Conservation (phyloP, 1,139 yeast genomes). For the Diutina sp. region DNA sequence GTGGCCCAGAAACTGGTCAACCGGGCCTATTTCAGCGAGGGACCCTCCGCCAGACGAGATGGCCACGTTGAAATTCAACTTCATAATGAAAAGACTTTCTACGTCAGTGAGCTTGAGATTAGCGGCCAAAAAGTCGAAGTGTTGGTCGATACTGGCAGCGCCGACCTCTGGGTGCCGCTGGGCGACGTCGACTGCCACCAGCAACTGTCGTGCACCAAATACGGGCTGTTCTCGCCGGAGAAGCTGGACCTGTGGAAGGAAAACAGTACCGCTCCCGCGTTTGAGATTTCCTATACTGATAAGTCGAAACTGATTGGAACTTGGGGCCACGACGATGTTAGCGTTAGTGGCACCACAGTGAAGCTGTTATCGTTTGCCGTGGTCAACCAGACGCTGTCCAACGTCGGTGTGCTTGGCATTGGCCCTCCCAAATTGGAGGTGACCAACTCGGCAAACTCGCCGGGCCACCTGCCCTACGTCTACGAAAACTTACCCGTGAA, state of each 20-base stretch:
- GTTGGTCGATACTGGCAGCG: conserved; percentile 2
- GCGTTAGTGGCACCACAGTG: conserved; percentile 28
- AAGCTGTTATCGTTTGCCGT: conserved; percentile 24
- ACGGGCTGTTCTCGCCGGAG: conserved; percentile 4
- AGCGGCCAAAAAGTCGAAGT: background rate
- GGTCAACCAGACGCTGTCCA: conserved; percentile 1
- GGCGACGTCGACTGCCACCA: background rate
- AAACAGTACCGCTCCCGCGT: conserved; percentile 26
- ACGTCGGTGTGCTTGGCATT: conserved; percentile 1
- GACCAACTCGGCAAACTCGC: background rate
- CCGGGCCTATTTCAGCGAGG: background rate
- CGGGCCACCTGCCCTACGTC: conserved; percentile 6
- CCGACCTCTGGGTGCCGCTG: conserved; percentile 3
- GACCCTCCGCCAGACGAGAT: background rate
- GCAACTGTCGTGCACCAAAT: background rate
- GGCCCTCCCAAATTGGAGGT: conserved; percentile 1
- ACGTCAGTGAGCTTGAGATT: background rate
- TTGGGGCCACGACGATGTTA: conserved; percentile 48
- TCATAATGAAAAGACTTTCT: background rate
- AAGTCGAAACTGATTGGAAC: conserved; percentile 44
- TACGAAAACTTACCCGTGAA: conserved; percentile 49
- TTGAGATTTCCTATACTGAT: conserved; percentile 50
- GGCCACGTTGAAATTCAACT: background rate
- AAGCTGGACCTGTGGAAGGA: conserved; percentile 1
- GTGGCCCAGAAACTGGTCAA: background rate